Evolutionary conservation across 2,329 filamentous ascomycete genomes (phyloP).

Genomic region (Teratosphaeria nubilosa): DNA sequence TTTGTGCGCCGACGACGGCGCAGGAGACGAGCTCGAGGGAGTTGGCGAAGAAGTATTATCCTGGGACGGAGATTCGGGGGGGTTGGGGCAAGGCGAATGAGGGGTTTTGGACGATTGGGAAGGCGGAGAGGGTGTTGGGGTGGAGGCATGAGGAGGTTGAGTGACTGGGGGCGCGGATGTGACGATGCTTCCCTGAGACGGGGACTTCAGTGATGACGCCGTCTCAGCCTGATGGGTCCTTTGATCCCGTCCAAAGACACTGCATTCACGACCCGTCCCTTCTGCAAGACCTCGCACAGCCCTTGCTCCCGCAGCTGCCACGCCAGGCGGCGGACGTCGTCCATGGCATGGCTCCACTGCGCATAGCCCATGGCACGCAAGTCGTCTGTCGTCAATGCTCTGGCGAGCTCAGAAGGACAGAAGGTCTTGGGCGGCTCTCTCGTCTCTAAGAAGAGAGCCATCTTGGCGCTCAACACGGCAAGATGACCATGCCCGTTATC

Average conservation of each 20-base stretch:
- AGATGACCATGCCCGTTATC: background rate
- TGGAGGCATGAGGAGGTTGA: constrained; percentile 20
- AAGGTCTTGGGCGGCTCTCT: constrained; percentile 40
- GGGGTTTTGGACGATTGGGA: constrained; percentile 18
- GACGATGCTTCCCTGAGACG: too few relatives aligned
- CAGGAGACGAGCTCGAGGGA: constrained; percentile 14
- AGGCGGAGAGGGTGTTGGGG: constrained; percentile 15
- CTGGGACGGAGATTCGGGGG: constrained; percentile 14
- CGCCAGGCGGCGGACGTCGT: constrained; percentile 30
- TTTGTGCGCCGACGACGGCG: constrained; percentile 24
- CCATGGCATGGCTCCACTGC: constrained; percentile 41
- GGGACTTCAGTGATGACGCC: background rate
- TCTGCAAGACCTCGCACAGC: constrained; percentile 40
- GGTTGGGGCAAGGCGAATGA: constrained; percentile 13
- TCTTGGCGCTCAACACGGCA: background rate
- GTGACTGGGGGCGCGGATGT: background rate
- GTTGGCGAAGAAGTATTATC: constrained; percentile 19
- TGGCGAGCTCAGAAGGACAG: constrained; percentile 43
- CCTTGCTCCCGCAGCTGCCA: constrained; percentile 33
- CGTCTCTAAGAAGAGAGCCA: constrained; percentile 13
- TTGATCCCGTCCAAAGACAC: constrained; percentile 27
- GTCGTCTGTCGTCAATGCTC: constrained; percentile 33
- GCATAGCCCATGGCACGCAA: constrained; percentile 22
- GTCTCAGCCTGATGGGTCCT: constrained; percentile 32
- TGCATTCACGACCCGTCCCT: constrained; percentile 31